Evolutionary conservation across 306 rosid species (phyloP), one percentile per base, ranked within the genome.

Genomic region (Fagus sylvatica): DNA sequence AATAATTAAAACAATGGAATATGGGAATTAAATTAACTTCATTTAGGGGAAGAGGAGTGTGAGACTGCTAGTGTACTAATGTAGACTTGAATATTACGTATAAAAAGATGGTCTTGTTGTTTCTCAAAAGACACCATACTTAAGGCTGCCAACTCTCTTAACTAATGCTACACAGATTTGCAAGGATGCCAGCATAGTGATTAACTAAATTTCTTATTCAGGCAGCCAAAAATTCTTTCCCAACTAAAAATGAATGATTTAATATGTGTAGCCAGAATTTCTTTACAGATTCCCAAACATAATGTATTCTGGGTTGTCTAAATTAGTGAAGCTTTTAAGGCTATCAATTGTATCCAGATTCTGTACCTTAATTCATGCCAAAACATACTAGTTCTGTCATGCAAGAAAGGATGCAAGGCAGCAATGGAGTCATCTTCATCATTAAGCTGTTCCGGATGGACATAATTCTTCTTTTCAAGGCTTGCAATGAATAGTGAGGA

Each of bases 341-440:
- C 46, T 16, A 54, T 0, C 39, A 48, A 59, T 41, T 42, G 62
- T 11, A 33, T 46, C 12, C 22, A 17, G 61, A 22, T 39, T 11
- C 54, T 22, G 62, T 79, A 89, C 94, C 94, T 90, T 49, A 90
- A 56, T 75, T 90, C 94, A 78, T 84, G 91, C 94, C 89, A 88
- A 83, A 90, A 90, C 79, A 79, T 55, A n/a, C 77, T 57, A 10
- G 88, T 74, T 69, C 73, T 87, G 28, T 88, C 89, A 2, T 67
- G 73, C 53, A 90, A 80, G 76, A 88, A 90, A 34, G 89, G 84
- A 2, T 51, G 80, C 78, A 90, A 77, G 8, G 83, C 84, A 1
- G 55, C 73, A 59, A 84, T 80, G 73, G 79, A 77, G 76, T 71
- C 40, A 67, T 84, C 84, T 79, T 71, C 81, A 16, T 22, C 71